phyloP scores from a whole-genome alignment of 1,284 basidiomycete genomes.

The Trichosporon ovoides region DNA sequence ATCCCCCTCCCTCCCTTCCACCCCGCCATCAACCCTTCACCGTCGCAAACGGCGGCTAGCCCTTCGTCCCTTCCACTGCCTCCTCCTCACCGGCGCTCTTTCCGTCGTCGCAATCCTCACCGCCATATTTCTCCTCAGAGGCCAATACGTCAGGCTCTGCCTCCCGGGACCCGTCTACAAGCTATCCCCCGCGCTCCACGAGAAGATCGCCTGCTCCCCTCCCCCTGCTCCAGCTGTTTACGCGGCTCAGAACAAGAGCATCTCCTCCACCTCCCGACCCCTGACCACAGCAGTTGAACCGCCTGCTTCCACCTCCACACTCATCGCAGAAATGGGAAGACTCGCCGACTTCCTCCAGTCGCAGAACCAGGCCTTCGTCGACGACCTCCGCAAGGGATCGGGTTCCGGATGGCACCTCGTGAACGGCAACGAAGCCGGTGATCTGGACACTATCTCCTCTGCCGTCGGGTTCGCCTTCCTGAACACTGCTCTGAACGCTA shows the following conservation, averaged over 20 bases:
- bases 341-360: slow-evolving; percentile 47
- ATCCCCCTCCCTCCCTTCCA: neutral
- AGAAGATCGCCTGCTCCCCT: neutral
- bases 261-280: neutral
- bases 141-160: slow-evolving; percentile 4
- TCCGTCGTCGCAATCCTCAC: neutral
- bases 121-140: slow-evolving; percentile 1
- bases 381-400: slow-evolving; percentile 50
- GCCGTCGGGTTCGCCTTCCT: slow-evolving; percentile 77
- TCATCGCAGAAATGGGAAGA: slow-evolving; percentile 6
- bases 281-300: neutral
- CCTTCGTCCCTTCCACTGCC: slow-evolving; percentile 2
- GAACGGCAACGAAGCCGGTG: slow-evolving; percentile 90
- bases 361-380: slow-evolving; percentile 53
- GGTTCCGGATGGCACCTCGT: slow-evolving; percentile 67
- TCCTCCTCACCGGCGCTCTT: neutral
- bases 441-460: slow-evolving; percentile 80
- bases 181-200: neutral
- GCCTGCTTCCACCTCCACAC: neutral
- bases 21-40: neutral
- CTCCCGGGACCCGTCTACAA: slow-evolving; percentile 1
- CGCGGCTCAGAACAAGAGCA: neutral
- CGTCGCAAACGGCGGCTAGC: neutral
- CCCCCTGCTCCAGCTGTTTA: neutral
- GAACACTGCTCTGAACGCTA: slow-evolving; percentile 53